Evolutionary conservation across 805 yeast species (phyloP), one percentile per base, ranked within the genome.

Genomic region (Barnettozyma sucrosica): DNA sequence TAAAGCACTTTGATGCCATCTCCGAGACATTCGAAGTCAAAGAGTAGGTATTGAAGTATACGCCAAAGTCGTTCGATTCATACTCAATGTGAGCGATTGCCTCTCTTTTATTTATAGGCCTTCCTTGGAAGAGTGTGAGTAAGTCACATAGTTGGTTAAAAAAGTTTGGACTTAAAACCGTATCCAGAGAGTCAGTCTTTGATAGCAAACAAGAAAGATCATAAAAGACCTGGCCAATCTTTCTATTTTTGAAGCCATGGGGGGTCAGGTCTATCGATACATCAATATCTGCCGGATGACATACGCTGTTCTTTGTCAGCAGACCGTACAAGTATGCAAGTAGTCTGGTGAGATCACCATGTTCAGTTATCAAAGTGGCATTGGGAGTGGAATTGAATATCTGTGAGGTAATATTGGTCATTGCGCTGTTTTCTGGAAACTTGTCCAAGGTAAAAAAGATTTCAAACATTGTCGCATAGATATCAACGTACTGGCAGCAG

Each of bases 71-170:
- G 28, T 86, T 87, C 40, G 81, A 82, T 61, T 92, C 99, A 62
- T 85, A 93, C 61, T 90, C 97, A 9, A 92, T 89, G 63, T 92
- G 99, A 50, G 79, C 83, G 6, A 76, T 71, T 4, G 80, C 79
- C 58, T 89, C 96, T 50, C 98, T 73, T 51, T 73, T 76, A 56
- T 88, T 67, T 0, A 85, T 81, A 1, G 93, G 86, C 41, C 80
- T 74, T 3, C 96, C 90, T 63, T 89, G 93, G 56, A 89, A 85
- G 28, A 88, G 65, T 2, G 78, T 67, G 26, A 86, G 56, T 9
- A 88, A 71, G 52, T 85, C 88, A 39, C 86, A 75, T 1, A 84
- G 71, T 67, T 81, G 83, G 2, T 73, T 68, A 7, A 84, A 67
- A 20, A 83, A 74, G 26, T 69, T 64, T 3, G 66, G 59, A 3